Evolutionary conservation across 2,329 filamentous ascomycete species (phyloP).

Genomic region (Apiospora aurea): DNA sequence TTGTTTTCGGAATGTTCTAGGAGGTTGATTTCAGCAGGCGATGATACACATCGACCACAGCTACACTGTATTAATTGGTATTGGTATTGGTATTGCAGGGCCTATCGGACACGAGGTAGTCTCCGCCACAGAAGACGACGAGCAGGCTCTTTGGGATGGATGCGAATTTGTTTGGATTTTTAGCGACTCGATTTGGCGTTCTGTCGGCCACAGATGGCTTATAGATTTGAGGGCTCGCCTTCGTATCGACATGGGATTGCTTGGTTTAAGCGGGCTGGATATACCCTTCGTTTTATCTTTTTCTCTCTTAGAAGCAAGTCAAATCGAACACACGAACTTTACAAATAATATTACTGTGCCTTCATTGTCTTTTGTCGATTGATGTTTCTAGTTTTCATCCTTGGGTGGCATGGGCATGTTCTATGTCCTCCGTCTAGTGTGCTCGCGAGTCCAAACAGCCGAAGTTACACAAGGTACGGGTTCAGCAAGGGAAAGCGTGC

Average conservation of each 20-base stretch:
- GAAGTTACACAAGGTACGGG: neutral
- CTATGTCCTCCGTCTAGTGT: neutral
- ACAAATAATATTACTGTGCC: neutral
- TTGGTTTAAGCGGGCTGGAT: slow-evolving; percentile 20
- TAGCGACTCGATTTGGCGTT: slow-evolving; percentile 20
- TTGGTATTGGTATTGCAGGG: slow-evolving; percentile 18
- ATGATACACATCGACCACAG: neutral
- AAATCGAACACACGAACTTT: neutral
- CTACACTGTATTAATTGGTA: slow-evolving; percentile 21
- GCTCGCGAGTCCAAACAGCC: neutral
- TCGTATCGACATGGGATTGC: slow-evolving; percentile 1
- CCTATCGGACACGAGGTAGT: neutral
- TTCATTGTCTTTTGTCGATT: neutral
- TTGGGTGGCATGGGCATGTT: neutral
- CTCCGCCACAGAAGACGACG: neutral
- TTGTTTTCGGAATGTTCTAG: slow-evolving; percentile 13
- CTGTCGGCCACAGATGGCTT: slow-evolving; percentile 16
- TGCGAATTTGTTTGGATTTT: neutral
- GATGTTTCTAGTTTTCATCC: neutral
- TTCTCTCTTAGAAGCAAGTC: slow-evolving; percentile 9
- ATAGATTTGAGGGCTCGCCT: slow-evolving; percentile 20
- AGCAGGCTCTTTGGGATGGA: slow-evolving; percentile 23
- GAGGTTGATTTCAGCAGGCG: slow-evolving; percentile 12
- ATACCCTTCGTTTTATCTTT: slow-evolving; percentile 21
- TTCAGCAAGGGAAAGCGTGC: neutral